Evolutionary conservation across 495 filamentous ascomycete genomes (phyloP).

Genomic region (Annulohypoxylon moriforme): DNA sequence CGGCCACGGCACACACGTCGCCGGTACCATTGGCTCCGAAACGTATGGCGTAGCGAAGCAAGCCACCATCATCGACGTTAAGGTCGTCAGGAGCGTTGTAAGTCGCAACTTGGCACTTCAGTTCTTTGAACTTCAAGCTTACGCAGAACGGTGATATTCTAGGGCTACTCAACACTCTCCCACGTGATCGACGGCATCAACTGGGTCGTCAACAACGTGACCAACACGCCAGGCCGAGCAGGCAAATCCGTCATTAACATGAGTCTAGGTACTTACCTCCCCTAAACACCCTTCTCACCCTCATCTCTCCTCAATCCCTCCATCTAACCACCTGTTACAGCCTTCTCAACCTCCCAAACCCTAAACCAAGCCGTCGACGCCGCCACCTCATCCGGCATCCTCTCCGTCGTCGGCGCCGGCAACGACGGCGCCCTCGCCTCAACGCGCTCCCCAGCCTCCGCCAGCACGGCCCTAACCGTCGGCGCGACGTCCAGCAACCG

Average conservation of each 20-base stretch:
- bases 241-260: conserved; percentile 58
- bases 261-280: conserved; percentile 55
- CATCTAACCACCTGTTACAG: conserved; percentile 15
- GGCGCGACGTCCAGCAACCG: conserved; percentile 58
- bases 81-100: conserved; percentile 48
- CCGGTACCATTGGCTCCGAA: conserved; percentile 49
- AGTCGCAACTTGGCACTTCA: not conserved
- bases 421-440: conserved; percentile 50
- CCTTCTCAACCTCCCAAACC: conserved; percentile 29
- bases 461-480: conserved; percentile 60
- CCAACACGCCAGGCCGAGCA: conserved; percentile 22
- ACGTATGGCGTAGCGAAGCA: conserved; percentile 55
- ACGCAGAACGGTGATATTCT: conserved; percentile 3
- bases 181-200: conserved; percentile 64
- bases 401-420: conserved; percentile 56
- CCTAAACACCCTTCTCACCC: not conserved
- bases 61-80: conserved; percentile 49
- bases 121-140: not conserved
- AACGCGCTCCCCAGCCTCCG: conserved; percentile 59
- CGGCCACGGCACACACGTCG: conserved; percentile 54
- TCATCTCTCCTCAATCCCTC: conserved; percentile 22
- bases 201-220: conserved; percentile 56
- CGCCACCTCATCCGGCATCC: conserved; percentile 55
- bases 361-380: conserved; percentile 56
- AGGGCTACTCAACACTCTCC: conserved; percentile 52